Evolutionary conservation across 495 filamentous ascomycete genomes (phyloP), one percentile per base, ranked within the genome.

Genomic region (Haplographium delicatum): DNA sequence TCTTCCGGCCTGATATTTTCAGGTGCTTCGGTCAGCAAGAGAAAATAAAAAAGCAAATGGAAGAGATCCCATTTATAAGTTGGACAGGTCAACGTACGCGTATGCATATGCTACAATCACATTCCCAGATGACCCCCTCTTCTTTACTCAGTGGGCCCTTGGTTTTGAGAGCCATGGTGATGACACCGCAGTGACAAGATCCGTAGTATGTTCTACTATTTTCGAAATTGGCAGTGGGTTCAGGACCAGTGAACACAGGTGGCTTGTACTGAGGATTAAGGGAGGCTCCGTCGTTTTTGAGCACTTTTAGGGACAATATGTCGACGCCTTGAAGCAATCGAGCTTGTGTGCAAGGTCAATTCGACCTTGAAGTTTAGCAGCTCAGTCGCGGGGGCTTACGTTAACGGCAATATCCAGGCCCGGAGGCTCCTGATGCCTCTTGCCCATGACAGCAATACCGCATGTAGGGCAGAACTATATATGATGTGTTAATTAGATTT

Each of bases 151-250:
- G 39, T 7, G 46, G 38, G 0, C 51, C 57, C 24, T 65, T 62
- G 20, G 63, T 44, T 53, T 67, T 69, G 18, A 75, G 20, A 2
- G 69, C 69, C n/a, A 70, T 18, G 10, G 53, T 71, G 4, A 76
- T 63, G 38, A 63, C 71, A 15, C 75, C 75, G 56, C 75, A 79
- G 53, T 78, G 75, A 59, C 75, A 79, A 57, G 68, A 69, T 8
- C 74, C 74, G 25, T 65, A 67, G 49, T 76, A 75, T 1, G 67
- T 20, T 51, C 5, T 22, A 20, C 16, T 3, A 20, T 41, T 19
- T 66, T 69, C 15, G 52, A 66, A 20, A 60, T 59, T 60, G 5
- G 58, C 58, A 3, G 62, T 44, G 15, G 74, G 74, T 26, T 70
- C 61, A 2, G 64, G 47, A 5, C 73, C 73, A 11, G 58, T 64